Conservation (phyloP, 2,329 filamentous ascomycete species). For the Fusarium piperis region DNA sequence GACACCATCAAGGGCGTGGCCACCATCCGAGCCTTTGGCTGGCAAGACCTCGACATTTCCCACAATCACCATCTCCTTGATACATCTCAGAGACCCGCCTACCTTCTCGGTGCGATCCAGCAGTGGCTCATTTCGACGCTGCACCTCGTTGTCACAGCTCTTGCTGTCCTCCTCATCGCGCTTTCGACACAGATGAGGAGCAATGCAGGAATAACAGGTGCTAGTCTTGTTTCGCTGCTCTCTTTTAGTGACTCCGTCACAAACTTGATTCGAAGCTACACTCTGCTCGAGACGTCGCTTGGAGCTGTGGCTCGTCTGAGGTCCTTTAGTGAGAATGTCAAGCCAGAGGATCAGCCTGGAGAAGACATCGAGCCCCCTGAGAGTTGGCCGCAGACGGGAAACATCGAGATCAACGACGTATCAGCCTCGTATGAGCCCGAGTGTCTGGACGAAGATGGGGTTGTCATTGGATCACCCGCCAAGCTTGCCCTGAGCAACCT, state of each 20-base stretch:
- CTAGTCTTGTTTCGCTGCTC: conserved; percentile 51
- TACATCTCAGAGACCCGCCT: conserved; percentile 65
- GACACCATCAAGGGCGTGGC: conserved; percentile 65
- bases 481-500: conserved; percentile 42
- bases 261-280: conserved; percentile 33
- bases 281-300: conserved; percentile 35
- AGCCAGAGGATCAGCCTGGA: conserved; percentile 34
- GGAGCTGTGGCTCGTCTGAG: conserved; percentile 36
- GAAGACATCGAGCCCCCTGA: conserved; percentile 30
- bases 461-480: background rate
- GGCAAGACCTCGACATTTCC: conserved; percentile 48
- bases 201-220: conserved; percentile 52
- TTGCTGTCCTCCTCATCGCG: conserved; percentile 58
- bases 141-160: conserved; percentile 57
- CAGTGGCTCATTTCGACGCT: conserved; percentile 65
- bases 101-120: conserved; percentile 66
- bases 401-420: conserved; percentile 44
- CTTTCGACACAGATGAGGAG: conserved; percentile 56
- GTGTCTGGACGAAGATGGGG: background rate
- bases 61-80: conserved; percentile 61
- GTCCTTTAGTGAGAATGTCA: conserved; percentile 38
- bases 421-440: conserved; percentile 47
- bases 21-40: conserved; percentile 67
- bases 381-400: conserved; percentile 46
- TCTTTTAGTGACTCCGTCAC: conserved; percentile 41